Conservation (phyloP, 1,284 basidiomycete genomes). For the Ganoderma sp. region DNA sequence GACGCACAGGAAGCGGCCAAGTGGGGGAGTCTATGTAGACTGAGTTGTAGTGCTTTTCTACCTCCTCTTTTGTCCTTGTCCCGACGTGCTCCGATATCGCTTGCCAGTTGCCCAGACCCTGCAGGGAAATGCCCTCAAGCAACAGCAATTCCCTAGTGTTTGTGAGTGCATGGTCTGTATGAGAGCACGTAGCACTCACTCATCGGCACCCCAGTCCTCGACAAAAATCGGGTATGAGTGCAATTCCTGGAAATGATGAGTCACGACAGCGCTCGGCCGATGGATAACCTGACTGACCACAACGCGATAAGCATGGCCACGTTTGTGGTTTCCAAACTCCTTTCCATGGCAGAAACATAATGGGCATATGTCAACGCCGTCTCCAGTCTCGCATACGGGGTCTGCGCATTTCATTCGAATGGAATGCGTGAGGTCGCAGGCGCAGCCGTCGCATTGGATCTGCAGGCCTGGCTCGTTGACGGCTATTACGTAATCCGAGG, state of each 20-base stretch:
- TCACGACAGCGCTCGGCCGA: slow-evolving; percentile 54
- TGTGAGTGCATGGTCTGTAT: slow-evolving; percentile 1
- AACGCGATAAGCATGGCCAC: slow-evolving; percentile 91
- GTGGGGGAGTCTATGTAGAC: slow-evolving; percentile 81
- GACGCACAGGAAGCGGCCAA: slow-evolving; percentile 79
- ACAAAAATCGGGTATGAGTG: slow-evolving; percentile 96
- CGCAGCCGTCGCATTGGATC: slow-evolving; percentile 77
- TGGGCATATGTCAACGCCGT: slow-evolving; percentile 89
- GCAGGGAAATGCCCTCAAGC: slow-evolving; percentile 87
- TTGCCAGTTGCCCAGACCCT: slow-evolving; percentile 97
- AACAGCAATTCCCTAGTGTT: slow-evolving; percentile 81
- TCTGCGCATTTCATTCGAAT: slow-evolving; percentile 92
- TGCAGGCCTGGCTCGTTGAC: slow-evolving; percentile 80
- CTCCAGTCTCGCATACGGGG: slow-evolving; percentile 71
- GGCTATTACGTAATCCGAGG: slow-evolving; percentile 55
- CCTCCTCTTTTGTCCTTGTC: slow-evolving; percentile 93
- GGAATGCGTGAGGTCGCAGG: slow-evolving; percentile 83
- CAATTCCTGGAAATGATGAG: slow-evolving; percentile 86
- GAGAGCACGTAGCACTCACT: slow-evolving; percentile 57
- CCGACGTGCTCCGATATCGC: slow-evolving; percentile 97
- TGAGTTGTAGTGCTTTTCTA: slow-evolving; percentile 87
- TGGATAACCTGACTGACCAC: slow-evolving; percentile 62
- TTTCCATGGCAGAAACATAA: slow-evolving; percentile 92
- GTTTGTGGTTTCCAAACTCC: slow-evolving; percentile 87
- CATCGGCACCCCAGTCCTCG: slow-evolving; percentile 97